A percentile compares a stretch with the other conserved stretches of the same genome.
phyloP scores from a whole-genome alignment of 2,329 filamentous ascomycete genomes.

The Cercospora sp. region DNA sequence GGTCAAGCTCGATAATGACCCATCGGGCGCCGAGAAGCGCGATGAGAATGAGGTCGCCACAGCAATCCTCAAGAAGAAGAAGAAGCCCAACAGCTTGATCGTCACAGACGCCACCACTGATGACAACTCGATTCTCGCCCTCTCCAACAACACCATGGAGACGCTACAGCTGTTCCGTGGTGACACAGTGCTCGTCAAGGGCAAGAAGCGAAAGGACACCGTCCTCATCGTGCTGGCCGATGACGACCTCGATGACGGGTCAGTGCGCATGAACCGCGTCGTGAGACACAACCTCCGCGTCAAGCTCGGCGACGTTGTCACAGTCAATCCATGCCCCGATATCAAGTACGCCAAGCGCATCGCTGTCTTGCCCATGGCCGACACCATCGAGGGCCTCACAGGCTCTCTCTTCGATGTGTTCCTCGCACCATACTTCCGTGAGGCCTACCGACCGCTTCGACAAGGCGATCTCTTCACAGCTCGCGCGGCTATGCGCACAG shows the following conservation, averaged over 20 bases:
- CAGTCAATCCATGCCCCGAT: slow-evolving; percentile 94
- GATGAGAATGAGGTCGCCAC: slow-evolving; percentile 90
- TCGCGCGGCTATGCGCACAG: slow-evolving; percentile 96
- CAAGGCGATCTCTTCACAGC: slow-evolving; percentile 98
- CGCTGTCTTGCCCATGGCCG: slow-evolving; percentile 94
- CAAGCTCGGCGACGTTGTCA: slow-evolving; percentile 97
- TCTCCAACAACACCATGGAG: slow-evolving; percentile 99
- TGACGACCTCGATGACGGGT: slow-evolving; percentile 96
- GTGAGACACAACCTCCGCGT: slow-evolving; percentile 97
- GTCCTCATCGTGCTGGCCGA: slow-evolving; percentile 96
- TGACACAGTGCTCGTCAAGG: slow-evolving; percentile 95
- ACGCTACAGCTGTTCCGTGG: slow-evolving; percentile 96
- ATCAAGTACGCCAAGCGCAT: slow-evolving; percentile 99
- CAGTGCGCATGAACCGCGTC: slow-evolving; percentile 95
- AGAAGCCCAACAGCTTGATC: slow-evolving; percentile 99
- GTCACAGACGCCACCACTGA: slow-evolving; percentile 98
- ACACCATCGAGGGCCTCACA: slow-evolving; percentile 96
- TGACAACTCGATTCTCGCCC: slow-evolving; percentile 98
- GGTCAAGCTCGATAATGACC: slow-evolving; percentile 46
- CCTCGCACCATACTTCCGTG: slow-evolving; percentile 98
- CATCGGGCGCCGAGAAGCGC: slow-evolving; percentile 39
- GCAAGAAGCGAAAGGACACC: slow-evolving; percentile 99
- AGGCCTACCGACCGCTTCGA: slow-evolving; percentile 94
- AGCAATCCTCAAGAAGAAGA: slow-evolving; percentile 99
- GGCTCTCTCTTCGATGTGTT: slow-evolving; percentile 98